Base-by-base conservation (phyloP, 352 stramenopile species). In the Blastocystis sp. region DNA sequence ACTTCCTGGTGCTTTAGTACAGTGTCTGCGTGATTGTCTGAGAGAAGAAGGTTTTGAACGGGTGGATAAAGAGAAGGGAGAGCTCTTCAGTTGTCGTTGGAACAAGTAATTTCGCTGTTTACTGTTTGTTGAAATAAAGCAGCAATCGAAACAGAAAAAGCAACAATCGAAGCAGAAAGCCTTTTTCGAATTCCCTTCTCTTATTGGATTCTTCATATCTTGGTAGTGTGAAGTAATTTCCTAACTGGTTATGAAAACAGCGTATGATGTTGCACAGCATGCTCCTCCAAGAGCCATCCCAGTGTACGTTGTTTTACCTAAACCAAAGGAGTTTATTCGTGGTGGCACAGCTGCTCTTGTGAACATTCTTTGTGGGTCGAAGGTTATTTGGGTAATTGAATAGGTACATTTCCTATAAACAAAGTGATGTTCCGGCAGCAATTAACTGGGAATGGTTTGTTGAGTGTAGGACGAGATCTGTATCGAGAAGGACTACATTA, bases 351-450 rank as follows among this genome's bases (percentile, higher is more conserved):
- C 94, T 0, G 93, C 94, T 11, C 93, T 93, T 48, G 94, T 95
- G 91, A 96, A 96, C 87, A 95, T 95, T 70, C 73, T 84, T 84
- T 84, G 73, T 84, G 11, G 15, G 13, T 17, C 44, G 2, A 27
- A 24, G 1, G 17, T 5, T 24, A 9, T 37, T 58, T 27, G 2
- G 6, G 6, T 77, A 3, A 57, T 73, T n/a, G 15, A 22, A 69
- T 95, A 51, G 90, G 95, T 76, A 96, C 94, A 5, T 96, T 96
- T 89, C 91, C 93, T 42, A 92, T 93, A 53, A 95, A 95, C 90
- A 96, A 96, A 91, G 90, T 96, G 87, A 96, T 96, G 93, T 96
- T 96, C 87, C 93, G 94, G 11, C 93, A 96, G 78, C 93, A 95
- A 76, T 48, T 89, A 6, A 89, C 59, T n/a, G 93, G 93, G 94